phyloP scores from a whole-genome alignment of 1,284 basidiomycete genomes.

The Ceratobasidium papillatum region DNA sequence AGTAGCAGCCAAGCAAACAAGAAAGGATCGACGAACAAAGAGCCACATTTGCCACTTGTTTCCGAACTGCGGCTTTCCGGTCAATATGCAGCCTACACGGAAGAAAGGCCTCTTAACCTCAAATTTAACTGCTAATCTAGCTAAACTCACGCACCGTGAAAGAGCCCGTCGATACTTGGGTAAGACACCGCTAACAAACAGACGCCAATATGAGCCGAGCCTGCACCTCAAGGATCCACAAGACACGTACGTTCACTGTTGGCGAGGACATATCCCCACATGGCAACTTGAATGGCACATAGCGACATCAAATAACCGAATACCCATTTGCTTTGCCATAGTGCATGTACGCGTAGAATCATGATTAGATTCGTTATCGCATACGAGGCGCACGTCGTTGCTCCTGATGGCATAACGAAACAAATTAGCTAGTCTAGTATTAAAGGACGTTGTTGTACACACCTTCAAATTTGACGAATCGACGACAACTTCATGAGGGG shows the following conservation, averaged over 20 bases:
- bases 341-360: slow-evolving; percentile 29
- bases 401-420: background rate
- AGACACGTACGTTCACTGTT: slow-evolving; percentile 31
- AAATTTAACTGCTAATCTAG: background rate
- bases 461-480: slow-evolving; percentile 38
- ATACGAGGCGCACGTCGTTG: slow-evolving; percentile 32
- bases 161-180: slow-evolving; percentile 28
- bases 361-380: slow-evolving; percentile 27
- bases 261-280: slow-evolving; percentile 28
- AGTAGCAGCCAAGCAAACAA: background rate
- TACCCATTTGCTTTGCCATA: slow-evolving; percentile 39
- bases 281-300: slow-evolving; percentile 15
- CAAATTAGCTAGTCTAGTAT: background rate
- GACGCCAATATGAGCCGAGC: background rate
- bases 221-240: background rate
- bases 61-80: slow-evolving; percentile 12
- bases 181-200: slow-evolving; percentile 20
- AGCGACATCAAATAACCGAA: slow-evolving; percentile 16
- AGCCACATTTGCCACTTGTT: slow-evolving; percentile 39
- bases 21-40: slow-evolving; percentile 9
- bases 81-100: slow-evolving; percentile 27
- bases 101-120: background rate
- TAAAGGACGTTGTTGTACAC: background rate
- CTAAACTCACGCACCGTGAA: slow-evolving; percentile 35
- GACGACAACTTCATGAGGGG: background rate